These are phyloP conservation scores for Trichoderma citrinoviride DNA, from an alignment of 2,329 filamentous ascomycete species.

Conservation along the genomic window DNA sequence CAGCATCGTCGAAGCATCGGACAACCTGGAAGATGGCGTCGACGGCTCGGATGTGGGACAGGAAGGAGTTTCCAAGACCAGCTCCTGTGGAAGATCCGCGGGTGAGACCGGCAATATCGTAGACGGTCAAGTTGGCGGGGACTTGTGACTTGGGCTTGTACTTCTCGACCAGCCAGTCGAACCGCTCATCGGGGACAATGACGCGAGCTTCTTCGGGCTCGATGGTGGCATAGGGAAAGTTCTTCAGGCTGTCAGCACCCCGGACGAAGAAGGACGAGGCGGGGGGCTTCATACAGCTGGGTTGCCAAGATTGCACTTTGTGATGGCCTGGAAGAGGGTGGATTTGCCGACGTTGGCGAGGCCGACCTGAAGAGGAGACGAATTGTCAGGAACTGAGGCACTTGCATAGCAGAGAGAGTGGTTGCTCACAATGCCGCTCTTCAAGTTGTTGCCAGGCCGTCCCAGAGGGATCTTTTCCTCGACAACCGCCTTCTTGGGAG, in stretches of 20 bases:
- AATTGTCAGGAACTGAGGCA: conserved; percentile 19
- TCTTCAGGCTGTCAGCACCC: conserved; percentile 56
- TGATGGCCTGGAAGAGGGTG: conserved; percentile 98
- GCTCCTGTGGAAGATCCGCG: conserved; percentile 95
- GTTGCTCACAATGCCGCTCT: conserved; percentile 89
- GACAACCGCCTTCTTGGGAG: conserved; percentile 87
- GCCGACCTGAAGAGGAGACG: conserved; percentile 66
- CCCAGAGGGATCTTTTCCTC: conserved; percentile 97
- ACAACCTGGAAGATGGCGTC: conserved; percentile 98
- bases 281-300: conserved; percentile 69
- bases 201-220: conserved; percentile 98
- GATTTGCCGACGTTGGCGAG: conserved; percentile 99
- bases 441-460: conserved; percentile 94
- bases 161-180: conserved; percentile 91
- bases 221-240: conserved; percentile 99
- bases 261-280: conserved; percentile 37
- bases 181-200: conserved; percentile 92
- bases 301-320: conserved; percentile 95
- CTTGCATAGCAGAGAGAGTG: conserved; percentile 14
- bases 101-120: conserved; percentile 96
- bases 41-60: conserved; percentile 97
- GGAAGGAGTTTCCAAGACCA: conserved; percentile 94
- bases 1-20: conserved; percentile 95
- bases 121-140: conserved; percentile 96
- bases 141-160: conserved; percentile 97